Evolutionary conservation across 345 rosid genomes (phyloP).

Genomic region (Moricandia arvensis): DNA sequence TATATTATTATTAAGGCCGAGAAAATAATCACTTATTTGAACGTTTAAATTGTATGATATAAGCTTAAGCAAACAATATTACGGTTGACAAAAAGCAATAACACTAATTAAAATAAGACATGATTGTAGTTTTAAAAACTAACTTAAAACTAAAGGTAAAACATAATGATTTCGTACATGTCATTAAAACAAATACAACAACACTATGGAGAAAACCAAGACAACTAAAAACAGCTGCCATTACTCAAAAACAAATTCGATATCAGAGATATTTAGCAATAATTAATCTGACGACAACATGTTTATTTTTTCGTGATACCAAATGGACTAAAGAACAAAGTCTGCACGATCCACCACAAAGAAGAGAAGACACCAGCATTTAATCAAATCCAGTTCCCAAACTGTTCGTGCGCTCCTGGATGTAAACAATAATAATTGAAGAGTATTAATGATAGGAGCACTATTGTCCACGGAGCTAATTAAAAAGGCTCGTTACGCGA

Average conservation of each 20-base stretch:
- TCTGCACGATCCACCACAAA: slow-evolving; percentile 10
- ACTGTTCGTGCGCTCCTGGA: slow-evolving; percentile 1
- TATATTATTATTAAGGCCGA: neutral
- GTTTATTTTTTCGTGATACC: neutral
- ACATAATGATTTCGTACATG: neutral
- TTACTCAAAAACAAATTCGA: neutral
- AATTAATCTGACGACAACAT: neutral
- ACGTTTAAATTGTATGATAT: neutral
- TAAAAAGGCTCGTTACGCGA: neutral
- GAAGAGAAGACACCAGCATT: neutral
- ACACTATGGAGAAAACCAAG: slow-evolving; percentile 16
- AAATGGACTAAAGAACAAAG: slow-evolving; percentile 5
- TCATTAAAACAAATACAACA: neutral
- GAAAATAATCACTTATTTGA: neutral
- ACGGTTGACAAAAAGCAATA: too few relatives aligned
- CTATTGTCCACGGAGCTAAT: neutral
- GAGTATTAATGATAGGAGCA: neutral
- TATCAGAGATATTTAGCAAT: neutral
- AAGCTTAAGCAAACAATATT: neutral
- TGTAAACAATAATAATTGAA: neutral
- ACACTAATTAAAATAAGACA: too few relatives aligned
- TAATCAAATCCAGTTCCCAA: slow-evolving; percentile 7
- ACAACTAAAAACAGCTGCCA: slow-evolving; percentile 25
- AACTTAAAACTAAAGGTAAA: neutral
- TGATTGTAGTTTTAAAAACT: too few relatives aligned